Conservation (phyloP, 176 grass and related monocot species). For the Phragmites australis region DNA sequence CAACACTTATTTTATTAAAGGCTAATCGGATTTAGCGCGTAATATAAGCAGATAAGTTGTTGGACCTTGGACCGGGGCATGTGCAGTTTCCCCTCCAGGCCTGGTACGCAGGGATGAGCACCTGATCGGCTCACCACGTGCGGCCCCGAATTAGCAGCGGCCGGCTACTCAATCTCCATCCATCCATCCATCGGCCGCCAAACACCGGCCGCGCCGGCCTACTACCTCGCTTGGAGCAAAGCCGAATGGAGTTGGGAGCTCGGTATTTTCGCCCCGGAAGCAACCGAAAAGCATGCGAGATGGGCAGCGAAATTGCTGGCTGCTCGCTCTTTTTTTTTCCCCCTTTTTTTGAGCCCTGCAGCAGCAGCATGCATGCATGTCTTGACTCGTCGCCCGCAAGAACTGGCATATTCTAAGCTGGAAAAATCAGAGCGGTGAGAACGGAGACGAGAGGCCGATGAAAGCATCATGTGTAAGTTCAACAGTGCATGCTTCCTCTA, state of each 20-base stretch:
- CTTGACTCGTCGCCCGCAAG: background rate
- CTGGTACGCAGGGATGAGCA: conserved; percentile 31
- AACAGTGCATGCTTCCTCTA: background rate
- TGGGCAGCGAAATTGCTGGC: background rate
- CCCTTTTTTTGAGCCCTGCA: background rate
- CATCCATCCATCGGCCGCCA: background rate
- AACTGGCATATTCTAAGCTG: background rate
- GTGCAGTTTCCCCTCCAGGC: conserved; percentile 16
- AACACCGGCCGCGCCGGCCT: background rate
- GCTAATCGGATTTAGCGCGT: too few relatives aligned
- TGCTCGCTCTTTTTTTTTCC: background rate
- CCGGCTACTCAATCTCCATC: background rate
- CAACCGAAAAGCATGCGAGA: background rate
- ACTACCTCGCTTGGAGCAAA: background rate
- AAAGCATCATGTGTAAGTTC: background rate
- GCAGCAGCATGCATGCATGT: background rate
- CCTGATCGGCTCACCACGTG: conserved; percentile 22
- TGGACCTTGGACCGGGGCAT: background rate
- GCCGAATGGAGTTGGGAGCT: background rate
- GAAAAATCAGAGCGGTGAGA: background rate
- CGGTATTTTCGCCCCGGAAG: conserved; percentile 3
- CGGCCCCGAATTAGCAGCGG: conserved; percentile 2
- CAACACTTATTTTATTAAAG: too few relatives aligned
- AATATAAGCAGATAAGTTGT: too few relatives aligned
- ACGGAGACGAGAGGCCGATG: background rate